These are phyloP conservation scores for Digitaria exilis DNA, from an alignment of 202 grass and related monocot species.

Conservation along the genomic window DNA sequence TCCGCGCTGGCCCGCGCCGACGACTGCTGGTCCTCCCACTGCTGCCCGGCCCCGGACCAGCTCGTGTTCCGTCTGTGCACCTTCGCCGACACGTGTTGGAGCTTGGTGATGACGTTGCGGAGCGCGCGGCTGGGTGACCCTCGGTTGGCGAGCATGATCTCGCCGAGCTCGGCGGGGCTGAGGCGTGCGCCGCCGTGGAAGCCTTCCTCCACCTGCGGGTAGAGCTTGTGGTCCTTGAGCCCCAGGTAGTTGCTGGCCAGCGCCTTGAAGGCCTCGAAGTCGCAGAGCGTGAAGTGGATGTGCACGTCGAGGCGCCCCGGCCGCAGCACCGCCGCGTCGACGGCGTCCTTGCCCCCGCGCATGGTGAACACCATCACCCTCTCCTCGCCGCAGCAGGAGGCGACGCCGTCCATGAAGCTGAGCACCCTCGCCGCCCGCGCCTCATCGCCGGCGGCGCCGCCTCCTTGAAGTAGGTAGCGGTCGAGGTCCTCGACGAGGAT, in stretches of 20 bases:
- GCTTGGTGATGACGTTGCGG: conserved; percentile 68
- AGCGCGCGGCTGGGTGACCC: conserved; percentile 76
- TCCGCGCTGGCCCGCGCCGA: neutral
- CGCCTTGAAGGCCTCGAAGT: conserved; percentile 84
- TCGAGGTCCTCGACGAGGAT: conserved; percentile 86
- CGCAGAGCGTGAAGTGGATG: conserved; percentile 85
- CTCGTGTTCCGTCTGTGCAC: conserved; percentile 29
- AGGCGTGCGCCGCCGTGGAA: conserved; percentile 67
- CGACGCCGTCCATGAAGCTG: conserved; percentile 79
- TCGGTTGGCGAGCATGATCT: conserved; percentile 91
- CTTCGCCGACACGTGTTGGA: conserved; percentile 33
- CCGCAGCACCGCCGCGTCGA: conserved; percentile 77
- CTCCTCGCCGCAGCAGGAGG: conserved; percentile 85
- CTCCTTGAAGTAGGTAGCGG: conserved; percentile 41
- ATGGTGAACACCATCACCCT: conserved; percentile 92
- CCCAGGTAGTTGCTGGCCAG: conserved; percentile 82
- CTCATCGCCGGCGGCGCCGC: conserved; percentile 30
- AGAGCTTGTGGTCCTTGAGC: conserved; percentile 87
- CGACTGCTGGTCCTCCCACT: conserved; percentile 9
- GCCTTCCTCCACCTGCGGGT: conserved; percentile 78
- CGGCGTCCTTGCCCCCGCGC: conserved; percentile 59
- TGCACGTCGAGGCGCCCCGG: conserved; percentile 83
- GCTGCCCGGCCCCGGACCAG: conserved; percentile 14
- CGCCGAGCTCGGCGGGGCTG: conserved; percentile 87
- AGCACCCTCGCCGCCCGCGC: conserved; percentile 43